Evolutionary conservation across 345 rosid genomes (phyloP).

Genomic region (Moricandia moricandioides): DNA sequence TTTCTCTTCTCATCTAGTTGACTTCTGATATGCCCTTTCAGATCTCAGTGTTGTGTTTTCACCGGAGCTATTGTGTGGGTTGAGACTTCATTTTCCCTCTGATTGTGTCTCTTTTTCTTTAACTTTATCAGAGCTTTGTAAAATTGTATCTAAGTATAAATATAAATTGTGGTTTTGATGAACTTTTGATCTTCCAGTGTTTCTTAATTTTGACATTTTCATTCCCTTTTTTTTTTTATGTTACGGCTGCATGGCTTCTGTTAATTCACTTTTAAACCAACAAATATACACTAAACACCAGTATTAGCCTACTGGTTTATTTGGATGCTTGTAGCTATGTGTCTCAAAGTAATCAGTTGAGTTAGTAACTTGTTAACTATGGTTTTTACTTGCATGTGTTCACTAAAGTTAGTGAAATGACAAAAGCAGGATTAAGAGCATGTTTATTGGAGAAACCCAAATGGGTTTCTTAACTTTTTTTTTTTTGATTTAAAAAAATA

Average conservation of each 20-base stretch:
- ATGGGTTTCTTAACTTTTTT: too few relatives aligned
- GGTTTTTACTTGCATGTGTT: neutral
- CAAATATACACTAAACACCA: neutral
- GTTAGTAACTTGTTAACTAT: neutral
- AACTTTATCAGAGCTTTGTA: neutral
- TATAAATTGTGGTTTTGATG: neutral
- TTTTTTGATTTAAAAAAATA: too few relatives aligned
- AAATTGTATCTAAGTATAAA: neutral
- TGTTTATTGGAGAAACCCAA: too few relatives aligned
- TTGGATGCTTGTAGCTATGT: neutral
- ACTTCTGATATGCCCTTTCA: conserved; percentile 7
- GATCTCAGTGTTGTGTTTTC: conserved; percentile 13
- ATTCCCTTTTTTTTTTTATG: neutral
- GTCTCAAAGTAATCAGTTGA: neutral
- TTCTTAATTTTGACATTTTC: neutral
- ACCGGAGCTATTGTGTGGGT: neutral
- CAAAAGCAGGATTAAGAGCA: neutral
- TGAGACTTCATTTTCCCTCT: neutral
- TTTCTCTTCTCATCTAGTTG: conserved; percentile 31
- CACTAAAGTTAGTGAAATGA: neutral
- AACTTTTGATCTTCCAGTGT: neutral
- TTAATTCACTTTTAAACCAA: neutral
- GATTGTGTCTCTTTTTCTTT: neutral
- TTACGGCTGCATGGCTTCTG: neutral
- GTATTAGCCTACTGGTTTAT: neutral